Base-by-base conservation (phyloP, 176 grass and related monocot genomes). In the Aegilops speltoides region DNA sequence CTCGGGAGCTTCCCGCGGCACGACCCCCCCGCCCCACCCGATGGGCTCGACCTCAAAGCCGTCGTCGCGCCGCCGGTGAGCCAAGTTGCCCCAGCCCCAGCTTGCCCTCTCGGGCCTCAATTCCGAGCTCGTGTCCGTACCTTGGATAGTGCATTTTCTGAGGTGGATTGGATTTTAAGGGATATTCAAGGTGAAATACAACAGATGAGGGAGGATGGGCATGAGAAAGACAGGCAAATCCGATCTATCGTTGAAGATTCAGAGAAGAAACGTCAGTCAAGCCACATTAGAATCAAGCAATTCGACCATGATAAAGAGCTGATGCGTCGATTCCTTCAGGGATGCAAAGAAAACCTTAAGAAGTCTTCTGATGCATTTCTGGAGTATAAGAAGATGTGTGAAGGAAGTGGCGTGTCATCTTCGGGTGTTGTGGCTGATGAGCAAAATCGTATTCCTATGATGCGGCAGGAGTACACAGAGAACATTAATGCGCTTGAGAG, bases 11-110 rank as follows among this genome's bases (percentile, higher is more conserved):
- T 59, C 56, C 56, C 7, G 17, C 56, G 19, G 56, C 56, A 22
- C 56, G 56, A 10, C 80, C 89, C 84, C 46, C 68, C 25, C 10
- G 52, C 41, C 46, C 36, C 34, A 28, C 68, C 76, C 28, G 81
- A 76, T 5, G 68, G 20, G 7, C 68, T 80, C 50, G 68, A 66
- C 20, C 57, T 90, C 68, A n/a, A 16, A 45, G 85, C 80, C 45
- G 89, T 84, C 3, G 74, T 90, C 43, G 20, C 6, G 41, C 74
- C 83, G 19, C 84, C 84, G 32, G 20, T 23, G 23, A 80, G 54
- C 10, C 3, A 67, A 65, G 23, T 71, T 22, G 20, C 32, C 13
- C 81, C 65, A 22, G 56, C 56, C 20, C 56, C 20, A 59, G 17
- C n/a, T n/a, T n/a, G n/a, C n/a, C n/a, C n/a, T n/a, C n/a, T n/a